Base-by-base conservation (phyloP, 352 stramenopile genomes). In the Pythium brachiatum region DNA sequence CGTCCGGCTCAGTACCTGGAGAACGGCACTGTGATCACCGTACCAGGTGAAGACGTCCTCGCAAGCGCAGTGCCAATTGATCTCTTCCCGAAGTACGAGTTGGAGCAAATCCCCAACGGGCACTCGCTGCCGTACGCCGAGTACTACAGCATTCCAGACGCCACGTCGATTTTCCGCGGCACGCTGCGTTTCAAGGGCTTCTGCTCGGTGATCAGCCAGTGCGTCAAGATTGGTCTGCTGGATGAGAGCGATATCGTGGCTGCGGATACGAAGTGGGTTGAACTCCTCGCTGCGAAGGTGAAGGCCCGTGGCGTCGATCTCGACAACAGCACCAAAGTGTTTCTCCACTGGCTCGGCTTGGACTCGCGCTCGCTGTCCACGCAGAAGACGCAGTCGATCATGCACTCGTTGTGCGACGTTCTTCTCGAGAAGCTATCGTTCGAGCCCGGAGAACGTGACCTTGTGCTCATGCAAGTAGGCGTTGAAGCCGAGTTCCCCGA, bases 21-120 rank as follows among this genome's bases (percentile, higher is more conserved):
- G 50, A 63, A 91, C 38, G 77, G 76, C 23, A 29, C 73, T 21
- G 43, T 81, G 21, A 57, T 96, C 51, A 66, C 75, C 6, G 73
- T 96, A 12, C 52, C 74, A 16, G 88, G 88, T 2, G 60, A 69
- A 0, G 64, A 86, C 15, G 70, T 96, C 7, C 63, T 96, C 3
- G 57, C 56, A 1, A 68, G 75, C 51, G 75, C 79, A 21, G 51
- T 75, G 31, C 65, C 71, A 21, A 56, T 75, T 9, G 47, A 74
- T 13, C 66, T 78, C 21, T 95, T 89, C 69, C 70, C 79, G 20
- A 64, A 72, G 27, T 74, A 94, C 21, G 72, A 86, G 51, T 64
- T 97, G 8, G 91, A 97, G 64, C 78, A 83, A 43, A 75, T 97
- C 25, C 88, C 90, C 4, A 97, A 97, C 68, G 74, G 89, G 15